Evolutionary conservation across 805 yeast species (phyloP).

Genomic region (Candida sanyiensis): DNA sequence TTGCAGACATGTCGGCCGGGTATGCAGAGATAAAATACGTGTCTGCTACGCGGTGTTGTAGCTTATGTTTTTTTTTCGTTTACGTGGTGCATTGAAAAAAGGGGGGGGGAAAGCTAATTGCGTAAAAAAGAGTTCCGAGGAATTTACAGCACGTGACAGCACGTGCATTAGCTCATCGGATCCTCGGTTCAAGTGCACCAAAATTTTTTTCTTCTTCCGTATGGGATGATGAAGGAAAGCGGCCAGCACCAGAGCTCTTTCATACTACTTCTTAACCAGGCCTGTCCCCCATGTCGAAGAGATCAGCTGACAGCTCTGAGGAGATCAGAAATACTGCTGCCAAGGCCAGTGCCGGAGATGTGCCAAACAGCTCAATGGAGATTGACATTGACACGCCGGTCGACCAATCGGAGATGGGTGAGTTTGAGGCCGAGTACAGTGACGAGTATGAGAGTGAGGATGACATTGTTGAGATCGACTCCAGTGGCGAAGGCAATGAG

Average conservation of each 20-base stretch:
- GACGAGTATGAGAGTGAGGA: constrained; percentile 92
- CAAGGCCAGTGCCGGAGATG: constrained; percentile 14
- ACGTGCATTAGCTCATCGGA: constrained; percentile 3
- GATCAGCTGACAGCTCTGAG: constrained; percentile 19
- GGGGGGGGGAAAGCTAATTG: background rate
- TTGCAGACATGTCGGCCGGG: background rate
- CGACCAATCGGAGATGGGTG: constrained; percentile 60
- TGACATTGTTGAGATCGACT: constrained; percentile 78
- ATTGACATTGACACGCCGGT: constrained; percentile 20
- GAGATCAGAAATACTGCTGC: constrained; percentile 23
- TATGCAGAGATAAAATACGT: background rate
- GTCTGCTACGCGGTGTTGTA: too few relatives aligned
- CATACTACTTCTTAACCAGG: too few relatives aligned
- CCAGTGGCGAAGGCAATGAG: constrained; percentile 42
- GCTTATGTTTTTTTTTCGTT: too few relatives aligned
- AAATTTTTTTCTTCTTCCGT: constrained; percentile 3
- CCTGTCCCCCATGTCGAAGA: constrained; percentile 30
- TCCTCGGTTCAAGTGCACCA: constrained; percentile 1
- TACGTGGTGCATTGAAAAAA: background rate
- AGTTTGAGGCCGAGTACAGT: constrained; percentile 82
- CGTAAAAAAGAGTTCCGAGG: background rate
- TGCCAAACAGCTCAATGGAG: constrained; percentile 27
- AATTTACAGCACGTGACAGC: background rate
- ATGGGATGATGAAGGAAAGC: background rate
- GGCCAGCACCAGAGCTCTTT: too few relatives aligned